A percentile compares a stretch with the other conserved stretches of the same genome.
phyloP scores from a whole-genome alignment of 2,329 filamentous ascomycete genomes.

The Colletotrichum limetticola region DNA sequence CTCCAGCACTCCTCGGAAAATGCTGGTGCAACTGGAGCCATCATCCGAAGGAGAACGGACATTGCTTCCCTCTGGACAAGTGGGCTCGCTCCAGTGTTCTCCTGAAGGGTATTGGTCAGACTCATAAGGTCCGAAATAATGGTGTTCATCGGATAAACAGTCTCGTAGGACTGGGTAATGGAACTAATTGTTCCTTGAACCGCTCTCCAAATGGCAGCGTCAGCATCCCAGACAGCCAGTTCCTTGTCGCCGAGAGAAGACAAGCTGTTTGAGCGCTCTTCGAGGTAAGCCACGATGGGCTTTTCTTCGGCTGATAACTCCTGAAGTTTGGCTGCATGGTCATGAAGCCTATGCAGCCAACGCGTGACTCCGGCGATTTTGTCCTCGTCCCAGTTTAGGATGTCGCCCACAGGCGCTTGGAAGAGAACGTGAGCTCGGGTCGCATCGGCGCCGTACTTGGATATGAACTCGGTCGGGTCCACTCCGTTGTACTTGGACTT shows the following conservation, averaged over 20 bases:
- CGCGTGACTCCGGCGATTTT: constrained; percentile 85
- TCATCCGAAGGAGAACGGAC: constrained; percentile 72
- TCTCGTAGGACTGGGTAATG: constrained; percentile 75
- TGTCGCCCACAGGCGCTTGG: constrained; percentile 84
- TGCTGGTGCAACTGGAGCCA: constrained; percentile 83
- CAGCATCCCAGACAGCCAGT: constrained; percentile 52
- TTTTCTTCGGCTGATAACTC: constrained; percentile 24
- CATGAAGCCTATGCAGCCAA: constrained; percentile 78
- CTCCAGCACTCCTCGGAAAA: constrained; percentile 86
- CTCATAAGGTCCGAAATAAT: constrained; percentile 85
- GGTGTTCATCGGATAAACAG: constrained; percentile 83
- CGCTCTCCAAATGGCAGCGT: constrained; percentile 68
- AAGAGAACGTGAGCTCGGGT: constrained; percentile 90
- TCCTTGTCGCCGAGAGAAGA: constrained; percentile 42
- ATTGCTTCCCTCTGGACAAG: constrained; percentile 61
- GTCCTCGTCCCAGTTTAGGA: constrained; percentile 87
- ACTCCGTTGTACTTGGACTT: constrained; percentile 96
- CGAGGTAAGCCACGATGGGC: constrained; percentile 47
- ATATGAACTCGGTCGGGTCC: constrained; percentile 79
- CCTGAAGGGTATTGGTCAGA: constrained; percentile 76
- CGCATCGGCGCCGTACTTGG: constrained; percentile 82
- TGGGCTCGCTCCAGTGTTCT: constrained; percentile 53
- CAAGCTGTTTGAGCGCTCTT: constrained; percentile 43
- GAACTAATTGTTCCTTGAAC: constrained; percentile 75
- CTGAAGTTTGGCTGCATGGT: constrained; percentile 57